phyloP scores from a whole-genome alignment of 1,139 yeast species.

The Geotrichum aggregatum region DNA sequence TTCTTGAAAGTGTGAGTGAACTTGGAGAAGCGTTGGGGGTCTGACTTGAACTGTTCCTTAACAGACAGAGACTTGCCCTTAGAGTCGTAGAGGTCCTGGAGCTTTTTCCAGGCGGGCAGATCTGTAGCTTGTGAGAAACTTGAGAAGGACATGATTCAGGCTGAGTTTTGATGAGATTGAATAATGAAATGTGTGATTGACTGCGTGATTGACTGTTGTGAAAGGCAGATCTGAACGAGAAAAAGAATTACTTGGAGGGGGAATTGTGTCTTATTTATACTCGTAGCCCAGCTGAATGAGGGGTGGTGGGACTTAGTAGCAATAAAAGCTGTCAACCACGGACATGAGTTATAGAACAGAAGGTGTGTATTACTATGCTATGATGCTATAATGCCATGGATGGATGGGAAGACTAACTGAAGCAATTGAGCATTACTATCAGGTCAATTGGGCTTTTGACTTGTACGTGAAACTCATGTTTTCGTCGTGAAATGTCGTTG shows the following conservation, averaged over 20 bases:
- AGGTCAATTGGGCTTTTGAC: too few species aligned
- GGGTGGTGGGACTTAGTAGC: neutral
- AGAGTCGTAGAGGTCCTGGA: slow-evolving; percentile 64
- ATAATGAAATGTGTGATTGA: neutral
- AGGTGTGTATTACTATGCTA: too few species aligned
- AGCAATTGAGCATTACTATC: too few species aligned
- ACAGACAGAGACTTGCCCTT: slow-evolving; percentile 68
- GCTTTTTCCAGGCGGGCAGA: slow-evolving; percentile 77
- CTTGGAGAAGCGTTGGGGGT: slow-evolving; percentile 69
- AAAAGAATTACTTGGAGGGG: neutral
- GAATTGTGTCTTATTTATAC: slow-evolving; percentile 15
- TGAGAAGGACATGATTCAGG: slow-evolving; percentile 38
- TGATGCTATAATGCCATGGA: too few species aligned
- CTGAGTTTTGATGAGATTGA: neutral
- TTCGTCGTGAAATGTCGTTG: too few species aligned
- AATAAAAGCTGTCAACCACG: too few species aligned
- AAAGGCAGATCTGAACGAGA: neutral
- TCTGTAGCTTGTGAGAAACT: slow-evolving; percentile 67
- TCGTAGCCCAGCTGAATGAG: slow-evolving; percentile 2
- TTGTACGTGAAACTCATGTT: too few species aligned
- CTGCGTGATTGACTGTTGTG: neutral
- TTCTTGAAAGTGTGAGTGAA: slow-evolving; percentile 72
- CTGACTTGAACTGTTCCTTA: slow-evolving; percentile 69
- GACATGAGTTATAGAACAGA: too few species aligned
- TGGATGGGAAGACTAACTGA: too few species aligned